Percentiles rank a stretch among this genome's conserved stretches.
Conservation (phyloP, 1,284 basidiomycete genomes). For the Irpex lacteus region DNA sequence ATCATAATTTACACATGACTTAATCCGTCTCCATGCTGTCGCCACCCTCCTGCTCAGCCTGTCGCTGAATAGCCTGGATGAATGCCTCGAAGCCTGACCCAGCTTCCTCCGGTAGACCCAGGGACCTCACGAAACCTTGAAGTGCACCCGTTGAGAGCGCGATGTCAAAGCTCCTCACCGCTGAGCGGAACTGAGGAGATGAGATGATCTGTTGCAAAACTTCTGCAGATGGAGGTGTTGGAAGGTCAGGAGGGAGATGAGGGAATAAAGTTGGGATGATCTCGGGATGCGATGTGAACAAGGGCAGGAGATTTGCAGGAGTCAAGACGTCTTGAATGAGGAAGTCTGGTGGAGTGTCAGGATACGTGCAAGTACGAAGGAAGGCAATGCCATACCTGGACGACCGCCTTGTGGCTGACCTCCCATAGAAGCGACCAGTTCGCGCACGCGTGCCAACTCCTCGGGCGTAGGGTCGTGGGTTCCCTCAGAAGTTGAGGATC, state of each 20-base stretch:
- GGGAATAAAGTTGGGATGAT: conserved; percentile 70
- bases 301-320: conserved; percentile 61
- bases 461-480: conserved; percentile 21
- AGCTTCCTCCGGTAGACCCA: conserved; percentile 78
- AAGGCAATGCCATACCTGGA: conserved; percentile 12
- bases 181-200: conserved; percentile 57
- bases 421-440: conserved; percentile 24
- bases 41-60: conserved; percentile 50
- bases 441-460: conserved; percentile 26
- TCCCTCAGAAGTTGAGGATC: background rate
- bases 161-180: conserved; percentile 70
- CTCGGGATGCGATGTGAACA: conserved; percentile 66
- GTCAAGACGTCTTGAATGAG: conserved; percentile 74
- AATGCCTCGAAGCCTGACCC: conserved; percentile 71
- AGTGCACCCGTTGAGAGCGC: conserved; percentile 74
- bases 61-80: conserved; percentile 69
- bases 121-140: conserved; percentile 64
- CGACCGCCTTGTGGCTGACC: background rate
- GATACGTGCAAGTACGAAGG: background rate
- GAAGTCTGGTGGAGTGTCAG: conserved; percentile 40
- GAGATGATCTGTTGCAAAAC: conserved; percentile 53
- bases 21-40: conserved; percentile 63
- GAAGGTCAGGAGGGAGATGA: conserved; percentile 72
- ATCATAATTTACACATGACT: conserved; percentile 1
- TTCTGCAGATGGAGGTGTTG: conserved; percentile 60